phyloP scores from a whole-genome alignment of 1,284 basidiomycete species.

The Boletus austroedulis region DNA sequence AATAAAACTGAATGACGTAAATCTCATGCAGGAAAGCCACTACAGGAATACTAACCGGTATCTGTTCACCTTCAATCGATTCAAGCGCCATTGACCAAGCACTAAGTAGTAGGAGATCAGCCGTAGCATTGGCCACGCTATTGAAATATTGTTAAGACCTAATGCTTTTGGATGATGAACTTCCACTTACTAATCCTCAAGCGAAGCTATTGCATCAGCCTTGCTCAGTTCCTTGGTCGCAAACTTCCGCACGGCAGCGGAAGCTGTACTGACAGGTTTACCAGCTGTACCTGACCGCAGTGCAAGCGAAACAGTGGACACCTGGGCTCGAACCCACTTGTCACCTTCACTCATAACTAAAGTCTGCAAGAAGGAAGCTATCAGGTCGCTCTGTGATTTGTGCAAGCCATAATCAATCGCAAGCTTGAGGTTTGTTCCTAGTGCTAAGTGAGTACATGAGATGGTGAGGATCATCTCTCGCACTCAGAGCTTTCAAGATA shows the following conservation, averaged over 20 bases:
- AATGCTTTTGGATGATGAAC: not conserved
- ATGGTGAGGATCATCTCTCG: slow-evolving; percentile 21
- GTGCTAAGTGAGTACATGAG: slow-evolving; percentile 13
- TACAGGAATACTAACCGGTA: slow-evolving; percentile 52
- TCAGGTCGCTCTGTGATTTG: slow-evolving; percentile 72
- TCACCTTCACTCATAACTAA: slow-evolving; percentile 86
- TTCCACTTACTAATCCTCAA: slow-evolving; percentile 75
- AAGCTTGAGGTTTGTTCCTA: slow-evolving; percentile 75
- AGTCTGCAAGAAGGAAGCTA: slow-evolving; percentile 79
- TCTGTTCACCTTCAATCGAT: slow-evolving; percentile 50
- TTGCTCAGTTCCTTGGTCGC: slow-evolving; percentile 74
- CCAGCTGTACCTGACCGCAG: slow-evolving; percentile 60
- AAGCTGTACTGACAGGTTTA: slow-evolving; percentile 66
- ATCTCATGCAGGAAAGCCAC: not conserved
- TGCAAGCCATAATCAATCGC: slow-evolving; percentile 80
- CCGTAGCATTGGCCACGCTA: slow-evolving; percentile 78
- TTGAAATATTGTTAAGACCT: not conserved
- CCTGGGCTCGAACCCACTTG: slow-evolving; percentile 67
- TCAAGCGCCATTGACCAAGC: slow-evolving; percentile 65
- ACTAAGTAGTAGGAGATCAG: slow-evolving; percentile 69
- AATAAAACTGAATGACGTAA: slow-evolving; percentile 53
- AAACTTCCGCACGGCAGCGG: slow-evolving; percentile 66
- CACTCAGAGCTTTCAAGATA: slow-evolving; percentile 71
- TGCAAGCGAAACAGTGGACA: slow-evolving; percentile 56
- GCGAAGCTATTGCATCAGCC: slow-evolving; percentile 67